Percentiles rank a stretch among this genome's conserved stretches.
Evolutionary conservation across 768 basidiomycete genomes (phyloP).

Genomic region (Neoboletus brunneissimus): DNA sequence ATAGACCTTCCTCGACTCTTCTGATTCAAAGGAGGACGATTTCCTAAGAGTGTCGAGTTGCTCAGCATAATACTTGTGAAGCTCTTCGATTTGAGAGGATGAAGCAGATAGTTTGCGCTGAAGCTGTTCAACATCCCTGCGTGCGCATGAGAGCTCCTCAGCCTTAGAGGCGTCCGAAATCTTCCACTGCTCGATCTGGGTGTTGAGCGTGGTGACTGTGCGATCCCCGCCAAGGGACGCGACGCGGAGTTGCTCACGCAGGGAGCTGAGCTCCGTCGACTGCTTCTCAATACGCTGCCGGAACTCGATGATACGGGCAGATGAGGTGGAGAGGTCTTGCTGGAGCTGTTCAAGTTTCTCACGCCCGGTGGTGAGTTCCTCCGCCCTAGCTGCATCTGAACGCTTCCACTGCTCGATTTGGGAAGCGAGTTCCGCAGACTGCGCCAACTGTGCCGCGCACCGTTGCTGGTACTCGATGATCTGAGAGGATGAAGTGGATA

Average conservation of each 20-base stretch:
- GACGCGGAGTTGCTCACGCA: not conserved
- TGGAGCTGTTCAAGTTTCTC: not conserved
- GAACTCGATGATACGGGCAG: not conserved
- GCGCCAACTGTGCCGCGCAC: not conserved
- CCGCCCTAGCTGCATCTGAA: not conserved
- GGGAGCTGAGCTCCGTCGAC: not conserved
- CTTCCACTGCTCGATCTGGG: not conserved
- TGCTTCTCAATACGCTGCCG: not conserved
- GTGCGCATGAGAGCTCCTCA: too few relatives aligned
- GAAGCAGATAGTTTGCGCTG: too few relatives aligned
- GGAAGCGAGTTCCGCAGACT: not conserved
- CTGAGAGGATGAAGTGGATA: not conserved
- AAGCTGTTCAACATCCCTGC: too few relatives aligned
- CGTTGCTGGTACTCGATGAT: not conserved
- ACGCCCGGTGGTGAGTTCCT: not conserved
- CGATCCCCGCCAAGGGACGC: not conserved
- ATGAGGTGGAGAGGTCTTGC: not conserved
- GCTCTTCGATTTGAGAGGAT: too few relatives aligned
- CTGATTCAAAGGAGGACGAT: too few relatives aligned
- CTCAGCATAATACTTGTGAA: too few relatives aligned
- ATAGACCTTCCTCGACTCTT: not conserved
- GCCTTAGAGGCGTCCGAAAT: not conserved
- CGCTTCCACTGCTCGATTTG: not conserved
- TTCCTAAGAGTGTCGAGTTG: not conserved
- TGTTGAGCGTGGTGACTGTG: not conserved